phyloP scores from a whole-genome alignment of 495 filamentous ascomycete genomes.

The Penicillium parvum region DNA sequence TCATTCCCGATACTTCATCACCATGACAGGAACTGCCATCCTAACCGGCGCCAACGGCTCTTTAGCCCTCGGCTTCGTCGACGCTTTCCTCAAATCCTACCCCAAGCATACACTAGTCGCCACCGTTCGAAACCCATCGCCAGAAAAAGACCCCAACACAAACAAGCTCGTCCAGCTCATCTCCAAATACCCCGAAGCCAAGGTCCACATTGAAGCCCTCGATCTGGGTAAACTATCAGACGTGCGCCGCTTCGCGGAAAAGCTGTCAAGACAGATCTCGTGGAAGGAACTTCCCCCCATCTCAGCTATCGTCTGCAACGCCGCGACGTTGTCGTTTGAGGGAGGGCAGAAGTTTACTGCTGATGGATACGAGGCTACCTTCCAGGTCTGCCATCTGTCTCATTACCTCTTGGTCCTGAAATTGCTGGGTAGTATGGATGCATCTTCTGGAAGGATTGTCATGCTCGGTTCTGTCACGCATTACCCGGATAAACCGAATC shows the following conservation, averaged over 20 bases:
- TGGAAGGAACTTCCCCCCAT: slow-evolving; percentile 33
- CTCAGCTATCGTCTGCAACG: slow-evolving; percentile 42
- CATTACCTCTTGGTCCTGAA: slow-evolving; percentile 41
- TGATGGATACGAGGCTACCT: slow-evolving; percentile 41
- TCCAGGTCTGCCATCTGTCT: slow-evolving; percentile 43
- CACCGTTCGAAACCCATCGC: slow-evolving; percentile 39
- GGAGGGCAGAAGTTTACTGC: slow-evolving; percentile 30
- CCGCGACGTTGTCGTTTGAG: slow-evolving; percentile 39
- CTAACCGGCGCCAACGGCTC: slow-evolving; percentile 50
- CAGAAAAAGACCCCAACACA: slow-evolving; percentile 38
- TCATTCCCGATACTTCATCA: too few relatives aligned
- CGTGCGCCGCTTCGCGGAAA: slow-evolving; percentile 36
- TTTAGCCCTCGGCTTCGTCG: slow-evolving; percentile 39
- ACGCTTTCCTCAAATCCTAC: slow-evolving; percentile 34
- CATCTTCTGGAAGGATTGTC: slow-evolving; percentile 31
- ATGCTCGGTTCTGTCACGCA: slow-evolving; percentile 40
- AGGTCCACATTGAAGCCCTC: slow-evolving; percentile 32
- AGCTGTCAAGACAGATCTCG: slow-evolving; percentile 21
- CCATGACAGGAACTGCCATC: slow-evolving; percentile 43
- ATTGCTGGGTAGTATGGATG: slow-evolving; percentile 38
- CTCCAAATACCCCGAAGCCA: slow-evolving; percentile 25
- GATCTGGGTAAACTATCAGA: slow-evolving; percentile 36
- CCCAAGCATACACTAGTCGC: slow-evolving; percentile 34
- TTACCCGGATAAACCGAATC: slow-evolving; percentile 35
- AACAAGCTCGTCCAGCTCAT: slow-evolving; percentile 33